Evolutionary conservation across 352 stramenopile species (phyloP).

Genomic region (Aphanomyces cochlioides): DNA sequence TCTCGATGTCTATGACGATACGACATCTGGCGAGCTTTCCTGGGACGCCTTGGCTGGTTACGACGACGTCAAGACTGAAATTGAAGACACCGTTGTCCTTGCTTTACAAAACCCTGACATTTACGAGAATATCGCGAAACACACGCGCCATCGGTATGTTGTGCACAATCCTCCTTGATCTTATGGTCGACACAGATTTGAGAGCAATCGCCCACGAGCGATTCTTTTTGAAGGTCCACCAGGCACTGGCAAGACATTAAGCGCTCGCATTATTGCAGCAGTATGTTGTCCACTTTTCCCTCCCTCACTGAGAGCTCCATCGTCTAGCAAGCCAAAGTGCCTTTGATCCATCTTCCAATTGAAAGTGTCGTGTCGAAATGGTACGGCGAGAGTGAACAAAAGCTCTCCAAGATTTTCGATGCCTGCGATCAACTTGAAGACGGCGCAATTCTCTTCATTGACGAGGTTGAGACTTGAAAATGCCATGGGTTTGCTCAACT

Average conservation of each 20-base stretch:
- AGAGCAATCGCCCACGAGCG: slow-evolving; percentile 85
- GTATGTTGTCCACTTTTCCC: background rate
- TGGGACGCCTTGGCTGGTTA: slow-evolving; percentile 88
- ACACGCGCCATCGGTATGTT: slow-evolving; percentile 78
- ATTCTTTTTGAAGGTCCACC: slow-evolving; percentile 92
- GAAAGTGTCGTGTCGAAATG: slow-evolving; percentile 93
- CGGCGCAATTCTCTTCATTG: slow-evolving; percentile 93
- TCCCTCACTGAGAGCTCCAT: background rate
- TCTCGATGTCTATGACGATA: slow-evolving; percentile 75
- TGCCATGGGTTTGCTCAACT: background rate
- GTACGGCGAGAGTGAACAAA: slow-evolving; percentile 94
- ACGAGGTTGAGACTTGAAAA: slow-evolving; percentile 58
- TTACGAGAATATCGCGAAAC: slow-evolving; percentile 86
- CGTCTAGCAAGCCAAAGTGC: slow-evolving; percentile 79
- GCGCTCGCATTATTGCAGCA: slow-evolving; percentile 88
- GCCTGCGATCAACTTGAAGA: slow-evolving; percentile 85
- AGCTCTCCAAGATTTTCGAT: slow-evolving; percentile 93
- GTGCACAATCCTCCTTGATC: background rate
- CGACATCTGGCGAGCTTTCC: slow-evolving; percentile 49
- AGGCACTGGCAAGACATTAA: slow-evolving; percentile 93
- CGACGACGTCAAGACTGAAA: slow-evolving; percentile 86
- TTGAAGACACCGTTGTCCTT: slow-evolving; percentile 89
- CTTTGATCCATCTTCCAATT: slow-evolving; percentile 92
- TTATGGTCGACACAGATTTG: slow-evolving; percentile 28
- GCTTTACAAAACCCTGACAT: slow-evolving; percentile 89